phyloP scores from a whole-genome alignment of 345 rosid genomes.

The Cardamine occulta region DNA sequence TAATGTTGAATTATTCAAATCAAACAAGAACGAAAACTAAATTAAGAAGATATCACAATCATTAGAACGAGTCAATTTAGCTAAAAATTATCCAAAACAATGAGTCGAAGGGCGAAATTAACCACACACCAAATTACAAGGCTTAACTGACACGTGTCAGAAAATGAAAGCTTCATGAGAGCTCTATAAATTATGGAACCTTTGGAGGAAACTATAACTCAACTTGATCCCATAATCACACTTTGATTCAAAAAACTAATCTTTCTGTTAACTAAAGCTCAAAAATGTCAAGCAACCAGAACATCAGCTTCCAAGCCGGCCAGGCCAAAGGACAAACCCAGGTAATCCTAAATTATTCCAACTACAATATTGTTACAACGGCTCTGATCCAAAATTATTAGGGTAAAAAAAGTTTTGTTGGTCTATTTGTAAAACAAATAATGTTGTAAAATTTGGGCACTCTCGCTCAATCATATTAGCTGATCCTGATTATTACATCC shows the following conservation, averaged over 20 bases:
- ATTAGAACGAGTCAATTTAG: conserved; percentile 18
- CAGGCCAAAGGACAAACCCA: conserved; percentile 61
- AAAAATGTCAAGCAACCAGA: conserved; percentile 52
- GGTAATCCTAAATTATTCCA: conserved; percentile 39
- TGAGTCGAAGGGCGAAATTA: conserved; percentile 5
- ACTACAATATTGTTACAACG: neutral
- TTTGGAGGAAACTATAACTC: neutral
- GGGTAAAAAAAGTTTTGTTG: neutral
- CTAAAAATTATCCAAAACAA: conserved; percentile 19
- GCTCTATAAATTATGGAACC: conserved; percentile 28
- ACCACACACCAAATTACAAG: neutral
- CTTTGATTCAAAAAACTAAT: neutral
- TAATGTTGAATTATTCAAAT: too few species aligned
- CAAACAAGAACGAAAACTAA: too few species aligned
- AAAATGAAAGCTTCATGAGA: conserved; percentile 15
- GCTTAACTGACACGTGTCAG: conserved; percentile 15
- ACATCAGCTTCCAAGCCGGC: conserved; percentile 55
- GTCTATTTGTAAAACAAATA: neutral
- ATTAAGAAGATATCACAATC: neutral
- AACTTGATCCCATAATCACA: neutral
- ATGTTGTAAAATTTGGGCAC: neutral
- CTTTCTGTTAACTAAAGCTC: neutral
- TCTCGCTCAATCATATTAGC: too few species aligned
- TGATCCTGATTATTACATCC: neutral
- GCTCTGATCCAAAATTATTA: too few species aligned